phyloP scores from a whole-genome alignment of 2,329 filamentous ascomycete genomes.

The Fusarium coicis region DNA sequence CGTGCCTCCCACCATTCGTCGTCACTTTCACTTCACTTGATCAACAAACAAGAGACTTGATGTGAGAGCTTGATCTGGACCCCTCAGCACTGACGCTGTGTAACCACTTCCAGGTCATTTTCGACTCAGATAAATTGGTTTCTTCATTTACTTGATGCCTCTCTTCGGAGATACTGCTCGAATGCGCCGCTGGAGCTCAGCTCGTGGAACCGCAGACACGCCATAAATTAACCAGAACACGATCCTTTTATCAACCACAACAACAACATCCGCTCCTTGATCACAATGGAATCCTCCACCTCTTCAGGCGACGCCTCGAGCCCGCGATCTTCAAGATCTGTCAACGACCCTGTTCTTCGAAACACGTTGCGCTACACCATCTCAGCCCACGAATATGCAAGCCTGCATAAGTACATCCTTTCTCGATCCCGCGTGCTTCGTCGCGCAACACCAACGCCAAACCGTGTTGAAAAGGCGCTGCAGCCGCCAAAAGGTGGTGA shows the following conservation, averaged over 20 bases:
- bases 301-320: constrained; percentile 38
- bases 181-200: constrained; percentile 43
- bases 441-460: constrained; percentile 65
- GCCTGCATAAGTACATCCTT: constrained; percentile 84
- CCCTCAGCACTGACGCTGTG: constrained; percentile 16
- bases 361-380: constrained; percentile 90
- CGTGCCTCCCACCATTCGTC: neutral
- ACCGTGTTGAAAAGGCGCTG: constrained; percentile 59
- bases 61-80: constrained; percentile 26
- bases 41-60: constrained; percentile 9
- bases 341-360: constrained; percentile 76
- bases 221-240: constrained; percentile 13
- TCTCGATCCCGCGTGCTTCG: constrained; percentile 73
- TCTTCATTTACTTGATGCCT: constrained; percentile 37
- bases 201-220: constrained; percentile 36
- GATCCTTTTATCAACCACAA: constrained; percentile 12
- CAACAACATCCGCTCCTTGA: constrained; percentile 9
- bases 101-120: neutral
- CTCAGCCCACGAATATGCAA: constrained; percentile 84
- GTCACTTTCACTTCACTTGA: neutral
- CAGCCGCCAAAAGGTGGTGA: constrained; percentile 57
- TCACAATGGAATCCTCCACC: constrained; percentile 34
- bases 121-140: neutral
- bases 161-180: constrained; percentile 23
- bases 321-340: constrained; percentile 34